Percentiles rank a stretch among this genome's conserved stretches.
Conservation (phyloP, 768 basidiomycete genomes). For the Ephemerocybe angulata region DNA sequence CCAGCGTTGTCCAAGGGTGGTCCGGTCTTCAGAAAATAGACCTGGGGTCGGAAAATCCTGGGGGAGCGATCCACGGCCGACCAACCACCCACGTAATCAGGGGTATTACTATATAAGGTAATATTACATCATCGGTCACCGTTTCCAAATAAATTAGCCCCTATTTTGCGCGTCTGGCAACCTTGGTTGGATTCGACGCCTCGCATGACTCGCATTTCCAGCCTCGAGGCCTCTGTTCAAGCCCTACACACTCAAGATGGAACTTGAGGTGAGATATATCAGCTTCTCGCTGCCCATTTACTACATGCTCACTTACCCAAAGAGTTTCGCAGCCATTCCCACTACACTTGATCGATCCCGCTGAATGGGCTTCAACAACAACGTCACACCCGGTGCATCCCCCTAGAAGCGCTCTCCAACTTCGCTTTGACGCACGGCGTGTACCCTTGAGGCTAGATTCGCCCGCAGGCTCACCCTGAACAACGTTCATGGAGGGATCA, state of each 20-base stretch:
- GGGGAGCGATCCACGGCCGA: not conserved
- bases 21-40: not conserved
- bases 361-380: not conserved
- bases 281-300: no score
- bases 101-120: not conserved
- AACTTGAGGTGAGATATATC: not conserved
- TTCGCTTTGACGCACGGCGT: no score
- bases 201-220: not conserved
- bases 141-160: no score
- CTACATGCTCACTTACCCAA: not conserved
- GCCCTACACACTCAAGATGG: no score
- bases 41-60: not conserved
- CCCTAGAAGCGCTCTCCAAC: not conserved
- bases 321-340: not conserved
- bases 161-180: not conserved
- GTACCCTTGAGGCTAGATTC: no score
- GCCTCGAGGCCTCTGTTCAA: not conserved
- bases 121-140: not conserved
- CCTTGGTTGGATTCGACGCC: not conserved
- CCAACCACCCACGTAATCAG: not conserved
- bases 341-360: not conserved
- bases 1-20: no score
- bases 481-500: no score
- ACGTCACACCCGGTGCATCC: not conserved
- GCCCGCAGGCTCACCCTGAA: no score